Percentiles rank a stretch among this genome's conserved stretches.
These are phyloP conservation scores for Candida suzukii DNA, from an alignment of 805 yeast species.

Conservation along the genomic window DNA sequence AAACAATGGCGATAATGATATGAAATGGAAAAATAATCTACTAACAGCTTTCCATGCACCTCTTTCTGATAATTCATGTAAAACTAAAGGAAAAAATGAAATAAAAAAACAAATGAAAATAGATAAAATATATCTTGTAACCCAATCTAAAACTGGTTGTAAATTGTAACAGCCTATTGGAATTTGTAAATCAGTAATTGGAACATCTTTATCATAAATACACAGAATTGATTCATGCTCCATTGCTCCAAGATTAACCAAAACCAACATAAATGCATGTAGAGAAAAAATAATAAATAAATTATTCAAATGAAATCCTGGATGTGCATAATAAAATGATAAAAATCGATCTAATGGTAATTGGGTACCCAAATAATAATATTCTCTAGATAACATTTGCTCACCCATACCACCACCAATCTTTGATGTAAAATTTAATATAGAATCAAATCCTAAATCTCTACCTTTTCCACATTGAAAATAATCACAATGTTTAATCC, in stretches of 20 bases:
- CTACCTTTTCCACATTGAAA: constrained; percentile 97
- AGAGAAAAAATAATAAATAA: constrained; percentile 80
- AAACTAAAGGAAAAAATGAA: constrained; percentile 78
- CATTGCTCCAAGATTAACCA: constrained; percentile 75
- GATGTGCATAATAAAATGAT: constrained; percentile 93
- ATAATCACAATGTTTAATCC: constrained; percentile 92
- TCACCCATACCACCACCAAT: constrained; percentile 99
- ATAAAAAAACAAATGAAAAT: constrained; percentile 91
- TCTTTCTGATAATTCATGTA: constrained; percentile 84
- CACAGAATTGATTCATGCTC: constrained; percentile 68
- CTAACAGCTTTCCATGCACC: constrained; percentile 70
- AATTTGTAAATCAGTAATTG: constrained; percentile 62
- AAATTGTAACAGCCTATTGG: constrained; percentile 86
- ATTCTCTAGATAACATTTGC: constrained; percentile 86
- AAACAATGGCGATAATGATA: constrained; percentile 82
- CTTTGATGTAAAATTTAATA: constrained; percentile 87
- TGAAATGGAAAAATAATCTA: constrained; percentile 67
- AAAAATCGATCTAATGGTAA: constrained; percentile 84
- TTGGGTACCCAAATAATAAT: constrained; percentile 84
- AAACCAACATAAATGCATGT: constrained; percentile 76
- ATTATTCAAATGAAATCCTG: constrained; percentile 92
- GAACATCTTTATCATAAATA: constrained; percentile 53
- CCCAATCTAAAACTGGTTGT: constrained; percentile 86
- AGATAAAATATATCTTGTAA: constrained; percentile 78
- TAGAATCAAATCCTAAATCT: constrained; percentile 89